Base-by-base conservation (phyloP, 2,329 filamentous ascomycete genomes). In the Metarhizium robertsii region DNA sequence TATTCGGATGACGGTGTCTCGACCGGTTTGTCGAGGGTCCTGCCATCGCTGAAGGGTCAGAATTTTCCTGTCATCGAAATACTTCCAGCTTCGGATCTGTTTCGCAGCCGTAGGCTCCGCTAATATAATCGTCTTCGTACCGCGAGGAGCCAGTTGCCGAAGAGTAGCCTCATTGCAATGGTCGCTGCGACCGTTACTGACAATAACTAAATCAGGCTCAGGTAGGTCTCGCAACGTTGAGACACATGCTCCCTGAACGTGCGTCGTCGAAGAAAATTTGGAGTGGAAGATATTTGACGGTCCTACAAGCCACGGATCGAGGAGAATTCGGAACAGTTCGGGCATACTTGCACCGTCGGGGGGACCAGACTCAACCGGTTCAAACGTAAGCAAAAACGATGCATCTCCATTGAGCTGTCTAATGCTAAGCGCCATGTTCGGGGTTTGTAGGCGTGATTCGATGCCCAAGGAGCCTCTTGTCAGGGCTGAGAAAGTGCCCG, bases 91-190 rank as follows among this genome's bases (percentile, higher is more conserved):
- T 55, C 75, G 75, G 53, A 90, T 88, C 57, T 80, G 73, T 60
- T 79, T 83, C 40, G 85, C 85, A 4, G 86, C 83, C 3, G 77
- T 71, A 4, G 84, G 80, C 55, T 85, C 84, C 16, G 85, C 85
- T 4, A 88, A 73, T 50, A 90, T 85, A n/a, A 79, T 71, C 1
- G 84, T 83, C 61, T 76, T 78, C 46, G 74, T 76, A 30, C 73
- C 73, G 1, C 74, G 70, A 14, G 72, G 66, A 0, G 81, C 77
- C 5, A 91, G 74, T 59, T 87, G 81, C 42, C 81, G 80, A 14
- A 91, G 73, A 0, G 87, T 89, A 40, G 79, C 76, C 68, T 85
- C 79, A 64, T 90, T 82, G 67, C 86, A 89, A 64, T 89, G 86
- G 63, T 89, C 86, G 16, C 79, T 80, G 64, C 71, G 73, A 59